A percentile compares a stretch with the other conserved stretches of the same genome.
These are phyloP conservation scores for Rhododendron henanense DNA, from an alignment of 148 eudicot genomes.

Conservation along the genomic window DNA sequence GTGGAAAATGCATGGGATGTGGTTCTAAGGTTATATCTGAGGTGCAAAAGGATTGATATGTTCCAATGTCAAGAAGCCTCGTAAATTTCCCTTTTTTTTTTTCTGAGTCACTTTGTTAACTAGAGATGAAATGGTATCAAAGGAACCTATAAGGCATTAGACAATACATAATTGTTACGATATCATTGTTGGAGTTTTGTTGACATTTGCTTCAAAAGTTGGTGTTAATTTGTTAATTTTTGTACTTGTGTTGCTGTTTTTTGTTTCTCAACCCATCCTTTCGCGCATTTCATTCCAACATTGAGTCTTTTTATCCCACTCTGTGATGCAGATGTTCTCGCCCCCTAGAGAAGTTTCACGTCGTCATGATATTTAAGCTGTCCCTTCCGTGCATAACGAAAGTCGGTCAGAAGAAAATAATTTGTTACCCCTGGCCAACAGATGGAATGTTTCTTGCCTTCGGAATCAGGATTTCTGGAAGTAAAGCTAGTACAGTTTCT, in stretches of 20 bases:
- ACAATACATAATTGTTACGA: not conserved
- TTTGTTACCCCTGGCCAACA: not conserved
- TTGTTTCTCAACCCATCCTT: not conserved
- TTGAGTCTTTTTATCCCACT: not conserved
- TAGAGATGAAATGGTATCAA: not conserved
- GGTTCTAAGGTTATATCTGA: not conserved
- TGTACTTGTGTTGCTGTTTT: not conserved
- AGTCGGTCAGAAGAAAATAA: slow-evolving; percentile 2
- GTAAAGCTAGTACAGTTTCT: not conserved
- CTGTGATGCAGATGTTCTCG: slow-evolving; percentile 15
- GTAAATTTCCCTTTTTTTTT: not conserved
- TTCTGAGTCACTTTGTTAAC: not conserved
- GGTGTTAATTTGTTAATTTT: not conserved
- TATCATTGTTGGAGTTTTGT: not conserved
- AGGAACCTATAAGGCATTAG: not conserved
- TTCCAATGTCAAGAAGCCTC: not conserved
- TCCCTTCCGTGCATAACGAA: not conserved
- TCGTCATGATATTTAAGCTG: not conserved
- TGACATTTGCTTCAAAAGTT: not conserved
- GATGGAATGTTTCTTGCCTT: not conserved
- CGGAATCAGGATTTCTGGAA: not conserved
- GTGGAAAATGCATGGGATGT: not conserved
- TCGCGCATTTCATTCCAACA: not conserved
- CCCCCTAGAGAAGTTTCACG: not conserved
- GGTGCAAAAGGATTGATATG: not conserved